Conservation (phyloP, 495 filamentous ascomycete species). For the Penicillium egyptiacum region DNA sequence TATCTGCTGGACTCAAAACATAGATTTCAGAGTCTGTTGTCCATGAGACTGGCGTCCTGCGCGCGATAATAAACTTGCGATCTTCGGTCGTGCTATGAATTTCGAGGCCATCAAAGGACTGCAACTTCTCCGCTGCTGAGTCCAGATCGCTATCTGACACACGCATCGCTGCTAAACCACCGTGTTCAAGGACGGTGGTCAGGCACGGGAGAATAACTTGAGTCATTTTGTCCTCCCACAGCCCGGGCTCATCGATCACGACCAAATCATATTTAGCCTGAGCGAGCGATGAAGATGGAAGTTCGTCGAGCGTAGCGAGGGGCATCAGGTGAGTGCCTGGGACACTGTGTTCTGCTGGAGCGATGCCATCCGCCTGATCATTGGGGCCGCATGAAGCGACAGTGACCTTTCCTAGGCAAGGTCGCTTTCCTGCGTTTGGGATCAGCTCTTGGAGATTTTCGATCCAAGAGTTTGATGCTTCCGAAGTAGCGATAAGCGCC, state of each 20-base stretch:
- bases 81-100: constrained; percentile 16
- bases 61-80: constrained; percentile 15
- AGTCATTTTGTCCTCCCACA: constrained; percentile 7
- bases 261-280: constrained; percentile 16
- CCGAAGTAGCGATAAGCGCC: constrained; percentile 12
- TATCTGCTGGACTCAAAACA: constrained; percentile 11
- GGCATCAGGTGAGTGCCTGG: constrained; percentile 5
- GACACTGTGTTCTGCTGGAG: background rate
- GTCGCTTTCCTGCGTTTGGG: constrained; percentile 11
- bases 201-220: constrained; percentile 6
- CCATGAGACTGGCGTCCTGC: constrained; percentile 15
- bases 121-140: constrained; percentile 3
- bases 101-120: constrained; percentile 10
- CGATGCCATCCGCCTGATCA: background rate
- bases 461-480: constrained; percentile 7
- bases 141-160: constrained; percentile 8
- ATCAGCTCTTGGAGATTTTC: constrained; percentile 6
- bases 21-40: constrained; percentile 21
- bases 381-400: constrained; percentile 9
- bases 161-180: constrained; percentile 17
- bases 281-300: constrained; percentile 12
- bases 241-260: constrained; percentile 15
- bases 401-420: constrained; percentile 17
- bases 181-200: constrained; percentile 10
- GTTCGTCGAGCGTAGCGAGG: constrained; percentile 8